Conservation (phyloP, 2,329 filamentous ascomycete species). For the Beauveria rudraprayagi region DNA sequence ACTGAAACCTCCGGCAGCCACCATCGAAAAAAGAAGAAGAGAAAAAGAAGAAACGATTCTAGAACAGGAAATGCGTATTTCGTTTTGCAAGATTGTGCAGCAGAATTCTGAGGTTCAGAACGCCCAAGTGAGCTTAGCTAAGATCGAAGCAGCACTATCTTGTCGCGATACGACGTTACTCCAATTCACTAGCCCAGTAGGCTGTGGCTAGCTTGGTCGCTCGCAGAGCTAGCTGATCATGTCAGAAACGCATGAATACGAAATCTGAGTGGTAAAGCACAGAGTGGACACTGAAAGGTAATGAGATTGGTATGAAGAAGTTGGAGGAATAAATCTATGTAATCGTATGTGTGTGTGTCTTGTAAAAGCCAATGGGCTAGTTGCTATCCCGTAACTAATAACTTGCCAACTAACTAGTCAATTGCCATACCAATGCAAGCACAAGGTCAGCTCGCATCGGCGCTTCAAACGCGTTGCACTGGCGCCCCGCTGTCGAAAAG, state of each 20-base stretch:
- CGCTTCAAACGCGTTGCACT: not conserved
- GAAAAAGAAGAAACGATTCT: too few relatives aligned
- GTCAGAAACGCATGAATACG: not conserved
- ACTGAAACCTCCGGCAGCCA: not conserved
- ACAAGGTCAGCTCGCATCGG: not conserved
- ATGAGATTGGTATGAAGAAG: not conserved
- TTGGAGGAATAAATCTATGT: too few relatives aligned
- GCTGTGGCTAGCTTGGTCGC: not conserved
- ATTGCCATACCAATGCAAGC: conserved; percentile 5
- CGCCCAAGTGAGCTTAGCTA: conserved; percentile 1
- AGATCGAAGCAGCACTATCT: not conserved
- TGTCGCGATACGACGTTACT: not conserved
- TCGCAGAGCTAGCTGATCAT: not conserved
- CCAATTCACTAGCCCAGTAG: not conserved
- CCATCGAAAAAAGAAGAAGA: not conserved
- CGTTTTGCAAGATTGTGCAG: not conserved
- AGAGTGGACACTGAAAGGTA: not conserved
- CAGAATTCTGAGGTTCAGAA: not conserved
- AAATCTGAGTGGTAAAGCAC: not conserved
- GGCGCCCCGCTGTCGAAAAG: not conserved
- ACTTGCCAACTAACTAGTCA: too few relatives aligned
- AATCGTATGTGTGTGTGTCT: not conserved
- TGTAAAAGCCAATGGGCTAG: not conserved
- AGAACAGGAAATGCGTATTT: not conserved
- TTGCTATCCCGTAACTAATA: not conserved